Conservation (phyloP, 2,329 filamentous ascomycete species). For the Colletotrichum falcatum region DNA sequence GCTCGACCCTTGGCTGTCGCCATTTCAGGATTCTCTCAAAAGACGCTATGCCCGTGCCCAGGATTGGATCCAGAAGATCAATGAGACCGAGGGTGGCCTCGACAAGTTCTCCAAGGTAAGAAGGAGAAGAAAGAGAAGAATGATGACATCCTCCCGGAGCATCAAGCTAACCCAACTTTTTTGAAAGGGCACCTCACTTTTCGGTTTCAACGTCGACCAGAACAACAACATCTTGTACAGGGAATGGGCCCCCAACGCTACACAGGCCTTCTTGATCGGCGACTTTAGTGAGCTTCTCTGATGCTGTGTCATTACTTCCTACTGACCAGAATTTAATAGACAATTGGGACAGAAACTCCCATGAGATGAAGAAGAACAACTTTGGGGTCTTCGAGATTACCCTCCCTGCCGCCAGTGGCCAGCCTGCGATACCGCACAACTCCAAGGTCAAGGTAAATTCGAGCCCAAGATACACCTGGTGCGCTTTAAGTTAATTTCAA, state of each 20-base stretch:
- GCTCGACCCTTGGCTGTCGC: conserved; percentile 89
- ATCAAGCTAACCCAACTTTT: conserved; percentile 3
- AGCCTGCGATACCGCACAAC: conserved; percentile 87
- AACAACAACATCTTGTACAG: conserved; percentile 91
- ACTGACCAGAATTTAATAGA: conserved; percentile 62
- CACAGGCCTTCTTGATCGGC: conserved; percentile 86
- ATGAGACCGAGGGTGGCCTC: conserved; percentile 86
- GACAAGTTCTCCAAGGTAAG: conserved; percentile 89
- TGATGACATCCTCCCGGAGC: not conserved
- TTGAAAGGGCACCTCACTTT: conserved; percentile 82
- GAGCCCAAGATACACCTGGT: not conserved
- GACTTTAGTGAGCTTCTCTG: conserved; percentile 81
- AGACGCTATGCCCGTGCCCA: conserved; percentile 83
- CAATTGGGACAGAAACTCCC: conserved; percentile 84
- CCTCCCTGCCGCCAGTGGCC: conserved; percentile 78
- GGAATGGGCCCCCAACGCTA: conserved; percentile 96
- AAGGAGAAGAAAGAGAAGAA: not conserved
- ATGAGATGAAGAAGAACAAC: conserved; percentile 86
- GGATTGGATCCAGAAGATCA: conserved; percentile 86
- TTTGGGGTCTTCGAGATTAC: conserved; percentile 90
- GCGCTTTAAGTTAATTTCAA: conserved; percentile 1
- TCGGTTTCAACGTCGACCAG: conserved; percentile 83
- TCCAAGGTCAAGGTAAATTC: conserved; percentile 89
- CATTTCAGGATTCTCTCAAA: conserved; percentile 83
- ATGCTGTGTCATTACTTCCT: not conserved